Evolutionary conservation across 2,329 filamentous ascomycete genomes (phyloP).

Genomic region (Cercospora janseana): DNA sequence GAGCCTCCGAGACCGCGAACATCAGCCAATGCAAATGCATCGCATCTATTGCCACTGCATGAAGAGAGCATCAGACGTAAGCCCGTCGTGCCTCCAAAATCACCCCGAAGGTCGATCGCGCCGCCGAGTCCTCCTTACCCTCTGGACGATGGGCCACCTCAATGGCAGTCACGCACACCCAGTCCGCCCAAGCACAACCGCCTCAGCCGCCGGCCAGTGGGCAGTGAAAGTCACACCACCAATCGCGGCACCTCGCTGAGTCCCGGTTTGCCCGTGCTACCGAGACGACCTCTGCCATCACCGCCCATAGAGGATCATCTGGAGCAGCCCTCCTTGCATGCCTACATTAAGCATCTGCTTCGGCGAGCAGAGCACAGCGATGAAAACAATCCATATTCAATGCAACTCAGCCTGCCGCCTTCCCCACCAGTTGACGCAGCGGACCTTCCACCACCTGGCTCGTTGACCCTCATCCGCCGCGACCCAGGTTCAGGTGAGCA

Average conservation of each 20-base stretch:
- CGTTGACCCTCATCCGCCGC: conserved; percentile 51
- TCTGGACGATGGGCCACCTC: conserved; percentile 17
- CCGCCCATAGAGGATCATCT: conserved; percentile 28
- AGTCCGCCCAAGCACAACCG: conserved; percentile 18
- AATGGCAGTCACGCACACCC: neutral
- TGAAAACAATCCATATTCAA: conserved; percentile 29
- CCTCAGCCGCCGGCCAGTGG: conserved; percentile 31
- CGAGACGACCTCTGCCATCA: conserved; percentile 29
- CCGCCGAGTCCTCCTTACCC: conserved; percentile 27
- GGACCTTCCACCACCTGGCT: conserved; percentile 23
- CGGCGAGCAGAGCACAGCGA: conserved; percentile 24
- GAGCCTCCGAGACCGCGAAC: conserved; percentile 33
- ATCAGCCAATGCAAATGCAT: conserved; percentile 28
- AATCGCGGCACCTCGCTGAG: neutral
- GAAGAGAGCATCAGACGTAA: conserved; percentile 23
- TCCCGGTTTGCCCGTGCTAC: conserved; percentile 25
- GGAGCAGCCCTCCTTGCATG: conserved; percentile 25
- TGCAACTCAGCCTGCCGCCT: conserved; percentile 19
- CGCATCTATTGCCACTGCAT: conserved; percentile 20
- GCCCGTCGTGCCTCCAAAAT: conserved; percentile 23
- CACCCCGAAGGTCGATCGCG: conserved; percentile 20
- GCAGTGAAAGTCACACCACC: neutral
- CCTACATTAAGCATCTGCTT: conserved; percentile 28
- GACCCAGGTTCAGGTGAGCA: conserved; percentile 50
- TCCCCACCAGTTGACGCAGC: conserved; percentile 14